Percentiles rank a stretch among this genome's conserved stretches.
These are phyloP conservation scores for Daldinia concentrica DNA, from an alignment of 495 filamentous ascomycete genomes.

Conservation along the genomic window DNA sequence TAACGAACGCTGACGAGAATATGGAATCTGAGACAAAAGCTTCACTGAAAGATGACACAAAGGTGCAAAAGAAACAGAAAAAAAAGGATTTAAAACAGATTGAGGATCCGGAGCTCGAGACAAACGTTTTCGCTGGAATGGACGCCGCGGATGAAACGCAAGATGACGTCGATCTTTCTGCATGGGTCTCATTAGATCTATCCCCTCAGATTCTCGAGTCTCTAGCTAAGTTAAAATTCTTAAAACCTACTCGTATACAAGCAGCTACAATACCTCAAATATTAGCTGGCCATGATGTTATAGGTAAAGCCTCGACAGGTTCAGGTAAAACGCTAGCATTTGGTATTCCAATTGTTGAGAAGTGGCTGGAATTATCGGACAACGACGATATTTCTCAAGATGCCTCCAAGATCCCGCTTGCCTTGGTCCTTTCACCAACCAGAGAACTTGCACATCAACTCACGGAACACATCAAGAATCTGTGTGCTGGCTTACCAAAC, in stretches of 20 bases:
- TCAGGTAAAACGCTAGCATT: constrained; percentile 88
- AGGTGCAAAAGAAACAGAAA: constrained; percentile 57
- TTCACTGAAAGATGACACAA: constrained; percentile 27
- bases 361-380: constrained; percentile 59
- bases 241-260: constrained; percentile 83
- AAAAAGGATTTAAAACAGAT: constrained; percentile 50
- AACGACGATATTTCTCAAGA: constrained; percentile 51
- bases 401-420: constrained; percentile 66
- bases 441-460: constrained; percentile 94
- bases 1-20: constrained; percentile 22
- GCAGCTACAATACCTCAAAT: constrained; percentile 79
- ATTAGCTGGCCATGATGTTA: constrained; percentile 74
- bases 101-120: constrained; percentile 48
- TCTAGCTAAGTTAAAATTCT: constrained; percentile 80
- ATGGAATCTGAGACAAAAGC: constrained; percentile 16
- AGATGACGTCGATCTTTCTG: constrained; percentile 69
- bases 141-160: constrained; percentile 51
- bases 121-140: constrained; percentile 53
- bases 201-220: constrained; percentile 73
- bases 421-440: constrained; percentile 90
- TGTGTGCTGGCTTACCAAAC: constrained; percentile 69
- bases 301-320: constrained; percentile 84
- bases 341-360: constrained; percentile 79
- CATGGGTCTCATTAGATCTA: constrained; percentile 77
- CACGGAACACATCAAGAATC: constrained; percentile 76